phyloP scores from a whole-genome alignment of 148 eudicot species.

The Nepenthes gracilis region DNA sequence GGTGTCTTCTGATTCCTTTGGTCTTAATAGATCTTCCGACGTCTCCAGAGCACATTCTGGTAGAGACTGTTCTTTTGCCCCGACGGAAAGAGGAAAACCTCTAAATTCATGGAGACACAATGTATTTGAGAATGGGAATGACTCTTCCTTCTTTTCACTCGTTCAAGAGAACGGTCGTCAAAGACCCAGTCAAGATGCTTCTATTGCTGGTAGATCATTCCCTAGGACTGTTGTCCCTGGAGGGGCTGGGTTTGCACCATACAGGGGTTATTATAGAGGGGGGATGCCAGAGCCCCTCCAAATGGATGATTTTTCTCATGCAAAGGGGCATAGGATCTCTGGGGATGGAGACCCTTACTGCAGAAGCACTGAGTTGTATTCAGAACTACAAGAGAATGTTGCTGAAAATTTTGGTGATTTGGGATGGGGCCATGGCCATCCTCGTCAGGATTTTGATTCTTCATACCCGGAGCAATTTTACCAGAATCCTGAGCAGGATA shows the following conservation, averaged over 20 bases:
- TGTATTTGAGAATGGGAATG: slow-evolving; percentile 44
- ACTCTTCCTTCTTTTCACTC: slow-evolving; percentile 29
- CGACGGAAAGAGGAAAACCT: slow-evolving; percentile 51
- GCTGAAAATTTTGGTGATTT: slow-evolving; percentile 49
- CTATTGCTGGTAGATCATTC: slow-evolving; percentile 45
- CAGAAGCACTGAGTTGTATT: slow-evolving; percentile 38
- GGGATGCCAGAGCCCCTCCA: slow-evolving; percentile 40
- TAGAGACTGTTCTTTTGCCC: slow-evolving; percentile 51
- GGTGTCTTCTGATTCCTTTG: slow-evolving; percentile 49
- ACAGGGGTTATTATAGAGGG: slow-evolving; percentile 34
- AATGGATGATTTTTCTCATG: slow-evolving; percentile 41
- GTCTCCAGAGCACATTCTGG: slow-evolving; percentile 23
- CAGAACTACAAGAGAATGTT: slow-evolving; percentile 45
- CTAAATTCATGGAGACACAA: slow-evolving; percentile 69
- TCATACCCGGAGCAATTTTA: slow-evolving; percentile 49
- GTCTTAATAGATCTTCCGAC: slow-evolving; percentile 40
- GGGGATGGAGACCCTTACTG: slow-evolving; percentile 37
- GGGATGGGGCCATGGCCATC: slow-evolving; percentile 53
- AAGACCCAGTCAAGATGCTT: slow-evolving; percentile 47
- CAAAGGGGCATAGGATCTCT: slow-evolving; percentile 41
- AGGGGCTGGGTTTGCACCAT: slow-evolving; percentile 46
- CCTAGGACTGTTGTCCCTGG: slow-evolving; percentile 51
- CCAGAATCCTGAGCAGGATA: slow-evolving; percentile 55
- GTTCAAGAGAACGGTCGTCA: slow-evolving; percentile 53
- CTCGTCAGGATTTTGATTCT: slow-evolving; percentile 28